Base-by-base conservation (phyloP, 495 filamentous ascomycete genomes). In the Choiromyces venosus region DNA sequence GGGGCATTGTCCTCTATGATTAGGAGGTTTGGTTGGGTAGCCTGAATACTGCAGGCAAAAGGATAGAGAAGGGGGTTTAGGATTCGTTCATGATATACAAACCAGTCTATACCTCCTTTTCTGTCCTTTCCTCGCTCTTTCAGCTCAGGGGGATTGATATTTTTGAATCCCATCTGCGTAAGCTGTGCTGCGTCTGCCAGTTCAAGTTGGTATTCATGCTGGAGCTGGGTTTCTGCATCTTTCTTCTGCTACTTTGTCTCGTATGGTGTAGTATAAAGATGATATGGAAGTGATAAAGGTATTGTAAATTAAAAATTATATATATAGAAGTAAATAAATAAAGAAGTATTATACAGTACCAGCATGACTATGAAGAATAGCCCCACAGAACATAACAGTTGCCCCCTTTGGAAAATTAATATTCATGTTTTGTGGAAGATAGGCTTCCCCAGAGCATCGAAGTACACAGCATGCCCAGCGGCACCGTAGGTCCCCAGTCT, bases 341-440 rank as follows among this genome's bases (percentile, higher is more conserved):
- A 40, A 40, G 39, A 4, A 40, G 5, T 40, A 40, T 40, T 40
- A 0, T 40, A 40, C 12, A 40, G 12, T 68, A 68, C 73, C 44
- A 21, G 46, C 16, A 35, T 72, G 25, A 0, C 64, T 19, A 52
- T 72, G 37, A 0, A 65, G 4, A 10, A 75, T 75, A 0, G 37
- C 70, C 1, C 38, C 65, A 64, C 33, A 75, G 65, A 72, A 72
- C 37, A 75, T 75, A 0, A 72, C 65, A 21, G 64, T 67, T 37
- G 69, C 44, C 5, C 44, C 69, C 2, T 12, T 42, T 1, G 9
- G 0, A 0, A 75, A 72, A 18, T 72, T 75, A 7, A 37, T 0
- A 3, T 67, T 38, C 0, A 75, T 33, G 21, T 72, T 68, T 0
- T 35, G 2, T 0, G 65, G 9, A 0, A 68, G 12, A 18, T 65